phyloP scores from a whole-genome alignment of 768 basidiomycete genomes.

The Suillus discolor region DNA sequence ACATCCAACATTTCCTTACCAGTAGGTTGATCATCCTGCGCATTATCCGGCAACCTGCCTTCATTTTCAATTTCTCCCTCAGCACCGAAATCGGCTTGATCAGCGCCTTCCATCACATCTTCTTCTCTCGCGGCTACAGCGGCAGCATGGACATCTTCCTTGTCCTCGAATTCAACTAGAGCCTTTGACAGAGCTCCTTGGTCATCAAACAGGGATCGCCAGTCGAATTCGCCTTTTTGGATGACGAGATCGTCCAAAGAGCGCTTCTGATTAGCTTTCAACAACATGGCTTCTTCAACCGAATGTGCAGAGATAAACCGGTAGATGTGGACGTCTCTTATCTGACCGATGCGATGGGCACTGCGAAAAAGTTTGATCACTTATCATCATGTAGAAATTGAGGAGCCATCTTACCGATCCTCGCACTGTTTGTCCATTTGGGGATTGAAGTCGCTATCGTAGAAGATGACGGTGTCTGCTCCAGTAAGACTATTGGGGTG shows the following conservation, averaged over 20 bases:
- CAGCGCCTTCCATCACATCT: conserved; percentile 71
- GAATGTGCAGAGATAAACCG: conserved; percentile 89
- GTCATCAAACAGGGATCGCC: conserved; percentile 81
- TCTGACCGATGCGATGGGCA: conserved; percentile 98
- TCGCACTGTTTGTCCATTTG: conserved; percentile 98
- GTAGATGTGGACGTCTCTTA: conserved; percentile 95
- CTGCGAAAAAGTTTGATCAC: conserved; percentile 39
- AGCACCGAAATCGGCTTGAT: conserved; percentile 78
- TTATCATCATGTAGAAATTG: background rate
- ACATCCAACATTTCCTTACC: conserved; percentile 30
- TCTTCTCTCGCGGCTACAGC: conserved; percentile 75
- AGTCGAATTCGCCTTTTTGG: conserved; percentile 93
- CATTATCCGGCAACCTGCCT: conserved; percentile 10
- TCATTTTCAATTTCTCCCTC: conserved; percentile 34
- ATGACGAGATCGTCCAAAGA: conserved; percentile 90
- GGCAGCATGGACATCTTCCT: conserved; percentile 84
- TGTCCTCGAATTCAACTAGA: conserved; percentile 85
- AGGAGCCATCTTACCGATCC: conserved; percentile 62
- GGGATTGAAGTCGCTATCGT: conserved; percentile 96
- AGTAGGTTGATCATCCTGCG: conserved; percentile 21
- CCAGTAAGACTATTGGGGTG: conserved; percentile 61
- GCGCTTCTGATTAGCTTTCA: conserved; percentile 98
- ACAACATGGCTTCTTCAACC: conserved; percentile 95
- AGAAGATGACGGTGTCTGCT: conserved; percentile 96
- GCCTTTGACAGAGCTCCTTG: conserved; percentile 66